Conservation (phyloP, 306 rosid genomes). For the Castanea mollissima region DNA sequence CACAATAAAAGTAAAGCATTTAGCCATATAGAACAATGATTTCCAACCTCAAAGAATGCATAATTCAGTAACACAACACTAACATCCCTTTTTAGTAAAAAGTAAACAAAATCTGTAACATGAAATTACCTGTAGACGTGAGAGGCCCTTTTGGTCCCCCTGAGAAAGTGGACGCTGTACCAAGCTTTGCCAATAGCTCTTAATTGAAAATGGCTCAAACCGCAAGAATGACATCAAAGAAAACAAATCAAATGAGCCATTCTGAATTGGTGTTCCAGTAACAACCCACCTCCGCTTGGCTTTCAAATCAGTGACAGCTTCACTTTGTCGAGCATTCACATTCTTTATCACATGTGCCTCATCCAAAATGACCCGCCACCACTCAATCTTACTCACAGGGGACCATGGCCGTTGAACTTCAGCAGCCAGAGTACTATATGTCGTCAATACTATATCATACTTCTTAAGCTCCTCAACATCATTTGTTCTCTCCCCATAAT, state of each 20-base stretch:
- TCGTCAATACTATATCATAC: conserved; percentile 75
- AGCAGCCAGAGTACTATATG: conserved; percentile 49
- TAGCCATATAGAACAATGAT: background rate
- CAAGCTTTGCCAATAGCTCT: conserved; percentile 61
- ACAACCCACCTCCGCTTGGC: conserved; percentile 78
- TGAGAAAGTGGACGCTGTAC: conserved; percentile 70
- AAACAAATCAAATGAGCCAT: conserved; percentile 67
- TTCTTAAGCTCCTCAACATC: conserved; percentile 44
- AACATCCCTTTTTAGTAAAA: background rate
- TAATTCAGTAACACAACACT: background rate
- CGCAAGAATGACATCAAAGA: conserved; percentile 72
- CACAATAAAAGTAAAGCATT: background rate
- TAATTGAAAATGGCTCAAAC: conserved; percentile 72
- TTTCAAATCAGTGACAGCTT: conserved; percentile 43
- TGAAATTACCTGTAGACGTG: conserved; percentile 69
- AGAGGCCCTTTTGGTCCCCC: conserved; percentile 42
- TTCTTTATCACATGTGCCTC: conserved; percentile 82
- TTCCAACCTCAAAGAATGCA: background rate
- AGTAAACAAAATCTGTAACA: background rate
- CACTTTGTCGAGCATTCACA: conserved; percentile 48
- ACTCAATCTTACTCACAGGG: conserved; percentile 44
- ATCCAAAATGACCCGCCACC: conserved; percentile 81
- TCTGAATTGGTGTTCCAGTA: conserved; percentile 80
- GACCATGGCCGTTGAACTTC: conserved; percentile 27
- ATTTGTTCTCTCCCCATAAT: conserved; percentile 65